phyloP scores from a whole-genome alignment of 148 eudicot species.

The Polygonum maritimum region DNA sequence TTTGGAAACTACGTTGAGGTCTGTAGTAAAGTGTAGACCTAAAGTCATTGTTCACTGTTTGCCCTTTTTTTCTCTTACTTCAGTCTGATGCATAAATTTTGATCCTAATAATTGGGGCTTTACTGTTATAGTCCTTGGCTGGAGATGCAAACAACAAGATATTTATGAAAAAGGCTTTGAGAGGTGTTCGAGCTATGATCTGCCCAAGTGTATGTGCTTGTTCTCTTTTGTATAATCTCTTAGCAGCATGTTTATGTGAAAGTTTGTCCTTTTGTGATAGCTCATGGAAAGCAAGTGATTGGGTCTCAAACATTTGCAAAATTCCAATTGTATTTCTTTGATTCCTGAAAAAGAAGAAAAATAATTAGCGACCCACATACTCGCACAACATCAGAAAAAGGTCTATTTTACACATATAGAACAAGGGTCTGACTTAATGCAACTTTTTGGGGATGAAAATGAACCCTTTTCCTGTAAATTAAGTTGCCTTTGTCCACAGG shows the following conservation, averaged over 20 bases:
- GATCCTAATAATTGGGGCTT: background rate
- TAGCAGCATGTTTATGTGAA: background rate
- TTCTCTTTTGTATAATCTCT: background rate
- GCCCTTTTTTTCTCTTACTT: background rate
- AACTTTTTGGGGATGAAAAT: background rate
- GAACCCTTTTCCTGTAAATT: background rate
- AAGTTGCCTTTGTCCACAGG: conserved; percentile 32
- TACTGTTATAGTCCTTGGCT: conserved; percentile 47
- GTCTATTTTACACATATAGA: background rate
- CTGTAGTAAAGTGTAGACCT: conserved; percentile 8
- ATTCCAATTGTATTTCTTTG: background rate
- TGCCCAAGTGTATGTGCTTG: conserved; percentile 62
- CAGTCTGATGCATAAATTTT: background rate
- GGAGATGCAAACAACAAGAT: conserved; percentile 51
- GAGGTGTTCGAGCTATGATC: conserved; percentile 68
- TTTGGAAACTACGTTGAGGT: conserved; percentile 96
- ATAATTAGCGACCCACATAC: background rate
- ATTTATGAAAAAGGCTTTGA: conserved; percentile 63
- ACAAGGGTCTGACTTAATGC: background rate
- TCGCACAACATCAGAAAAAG: background rate
- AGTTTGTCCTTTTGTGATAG: background rate
- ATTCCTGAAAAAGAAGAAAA: background rate
- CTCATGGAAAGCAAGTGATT: background rate
- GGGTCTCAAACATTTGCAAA: background rate
- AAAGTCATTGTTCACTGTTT: background rate